A percentile compares a stretch with the other conserved stretches of the same genome.
These are phyloP conservation scores for Populus hybrid DNA, from an alignment of 441 rosid species.

Conservation along the genomic window DNA sequence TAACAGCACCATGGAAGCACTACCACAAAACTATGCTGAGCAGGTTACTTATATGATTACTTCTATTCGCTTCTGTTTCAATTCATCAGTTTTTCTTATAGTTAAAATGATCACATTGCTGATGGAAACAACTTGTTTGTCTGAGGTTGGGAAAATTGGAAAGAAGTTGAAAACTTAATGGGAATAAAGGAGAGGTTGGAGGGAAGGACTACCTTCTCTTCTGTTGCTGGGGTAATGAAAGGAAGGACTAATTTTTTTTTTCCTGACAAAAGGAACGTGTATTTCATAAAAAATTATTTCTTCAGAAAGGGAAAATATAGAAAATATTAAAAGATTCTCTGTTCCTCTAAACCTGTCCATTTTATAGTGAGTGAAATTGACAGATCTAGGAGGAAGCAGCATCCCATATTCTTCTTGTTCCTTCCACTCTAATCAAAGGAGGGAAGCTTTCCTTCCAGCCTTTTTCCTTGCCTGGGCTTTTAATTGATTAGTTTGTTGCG, in stretches of 20 bases:
- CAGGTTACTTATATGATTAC: slow-evolving; percentile 47
- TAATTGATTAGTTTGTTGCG: background rate
- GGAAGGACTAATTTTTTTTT: background rate
- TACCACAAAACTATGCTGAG: slow-evolving; percentile 92
- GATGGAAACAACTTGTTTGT: background rate
- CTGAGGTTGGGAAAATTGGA: background rate
- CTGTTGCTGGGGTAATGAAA: background rate
- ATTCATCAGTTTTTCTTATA: too few relatives aligned
- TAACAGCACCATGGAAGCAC: slow-evolving; percentile 89
- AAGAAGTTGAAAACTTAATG: background rate
- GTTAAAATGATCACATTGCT: too few relatives aligned
- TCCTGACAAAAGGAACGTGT: background rate
- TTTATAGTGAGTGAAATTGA: background rate
- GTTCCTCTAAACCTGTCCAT: background rate
- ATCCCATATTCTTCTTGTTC: too few relatives aligned
- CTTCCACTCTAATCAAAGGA: too few relatives aligned
- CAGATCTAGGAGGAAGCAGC: background rate
- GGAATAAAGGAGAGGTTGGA: background rate
- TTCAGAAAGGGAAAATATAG: background rate
- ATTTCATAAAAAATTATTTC: background rate
- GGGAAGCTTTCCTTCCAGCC: background rate
- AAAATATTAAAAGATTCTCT: background rate
- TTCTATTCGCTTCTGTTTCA: background rate
- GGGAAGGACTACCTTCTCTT: background rate
- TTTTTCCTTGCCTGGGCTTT: background rate